phyloP scores from a whole-genome alignment of 2,329 filamentous ascomycete species.

The Trichoderma hamatum region DNA sequence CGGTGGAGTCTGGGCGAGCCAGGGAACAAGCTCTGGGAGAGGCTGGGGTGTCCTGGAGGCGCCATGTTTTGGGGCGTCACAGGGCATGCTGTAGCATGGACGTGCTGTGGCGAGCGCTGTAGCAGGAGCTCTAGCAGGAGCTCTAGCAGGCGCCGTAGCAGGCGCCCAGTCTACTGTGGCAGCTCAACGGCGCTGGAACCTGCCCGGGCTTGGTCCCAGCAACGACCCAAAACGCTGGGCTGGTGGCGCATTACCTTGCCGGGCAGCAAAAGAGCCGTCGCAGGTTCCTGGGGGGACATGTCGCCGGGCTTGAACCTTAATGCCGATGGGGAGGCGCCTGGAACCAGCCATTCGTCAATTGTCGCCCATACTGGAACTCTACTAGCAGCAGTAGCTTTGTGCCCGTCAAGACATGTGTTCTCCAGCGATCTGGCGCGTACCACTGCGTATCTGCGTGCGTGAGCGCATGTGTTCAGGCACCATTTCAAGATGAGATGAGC shows the following conservation, averaged over 20 bases:
- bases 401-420: neutral
- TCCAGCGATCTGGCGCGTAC: neutral
- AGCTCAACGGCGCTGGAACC: neutral
- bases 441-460: neutral
- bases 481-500: neutral
- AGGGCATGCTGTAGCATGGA: neutral
- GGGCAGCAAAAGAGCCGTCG: neutral
- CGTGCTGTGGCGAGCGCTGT: neutral
- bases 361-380: neutral
- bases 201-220: neutral
- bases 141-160: too few species aligned
- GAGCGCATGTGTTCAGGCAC: neutral
- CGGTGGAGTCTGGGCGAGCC: neutral
- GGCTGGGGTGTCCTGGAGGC: neutral
- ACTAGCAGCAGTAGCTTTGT: neutral
- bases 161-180: neutral
- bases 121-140: too few species aligned
- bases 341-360: neutral
- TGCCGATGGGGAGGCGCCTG: neutral
- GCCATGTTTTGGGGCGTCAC: neutral
- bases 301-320: slow-evolving; percentile 1
- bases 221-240: slow-evolving; percentile 25
- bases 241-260: slow-evolving; percentile 6
- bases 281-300: neutral
- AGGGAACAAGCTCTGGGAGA: neutral